Evolutionary conservation across 192 early-diverging fungal genomes (phyloP).

Genomic region (Coemansia sp.): DNA sequence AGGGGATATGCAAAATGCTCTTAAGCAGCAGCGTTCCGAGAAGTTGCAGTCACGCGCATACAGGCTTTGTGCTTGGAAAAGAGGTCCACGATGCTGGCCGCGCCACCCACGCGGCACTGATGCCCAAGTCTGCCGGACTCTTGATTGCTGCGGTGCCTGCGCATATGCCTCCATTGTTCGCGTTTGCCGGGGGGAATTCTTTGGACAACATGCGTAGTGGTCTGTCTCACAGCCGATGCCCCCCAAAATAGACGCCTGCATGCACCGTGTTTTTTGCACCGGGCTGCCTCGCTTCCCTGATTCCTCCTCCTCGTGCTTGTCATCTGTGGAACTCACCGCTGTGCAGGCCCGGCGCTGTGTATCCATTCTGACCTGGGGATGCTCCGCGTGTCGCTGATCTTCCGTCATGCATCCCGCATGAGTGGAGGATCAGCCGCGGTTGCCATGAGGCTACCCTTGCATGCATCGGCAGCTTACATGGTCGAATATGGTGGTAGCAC

Average conservation of each 20-base stretch:
- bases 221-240: background rate
- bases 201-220: background rate
- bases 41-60: conserved; percentile 39
- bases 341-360: background rate
- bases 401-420: conserved; percentile 16
- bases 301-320: background rate
- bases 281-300: conserved; percentile 10
- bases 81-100: background rate
- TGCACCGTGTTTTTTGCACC: background rate
- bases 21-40: conserved; percentile 37
- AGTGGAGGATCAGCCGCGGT: background rate
- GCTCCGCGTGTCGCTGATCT: conserved; percentile 19
- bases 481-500: background rate
- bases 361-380: background rate
- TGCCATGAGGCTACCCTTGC: background rate
- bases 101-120: conserved; percentile 17
- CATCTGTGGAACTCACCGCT: conserved; percentile 11
- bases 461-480: background rate
- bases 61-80: conserved; percentile 10
- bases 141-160: background rate
- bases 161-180: conserved; percentile 6
- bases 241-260: conserved; percentile 11
- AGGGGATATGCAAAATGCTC: conserved; percentile 1
- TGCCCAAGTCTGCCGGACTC: background rate
- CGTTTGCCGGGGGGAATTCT: background rate